Conservation (phyloP, 164 flowering plant genomes). For the Vitis rupestris region DNA sequence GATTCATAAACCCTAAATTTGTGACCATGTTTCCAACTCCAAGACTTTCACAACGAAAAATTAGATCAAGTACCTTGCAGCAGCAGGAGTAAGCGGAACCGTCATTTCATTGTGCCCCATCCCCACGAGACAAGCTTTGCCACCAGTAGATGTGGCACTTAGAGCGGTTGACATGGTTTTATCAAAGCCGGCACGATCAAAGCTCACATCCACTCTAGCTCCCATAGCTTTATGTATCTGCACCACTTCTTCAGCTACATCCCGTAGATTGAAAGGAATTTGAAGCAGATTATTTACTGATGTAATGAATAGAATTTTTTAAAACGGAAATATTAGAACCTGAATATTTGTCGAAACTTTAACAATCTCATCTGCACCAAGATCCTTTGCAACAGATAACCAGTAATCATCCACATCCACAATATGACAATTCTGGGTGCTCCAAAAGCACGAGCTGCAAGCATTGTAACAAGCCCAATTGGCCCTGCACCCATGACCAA, state of each 20-base stretch:
- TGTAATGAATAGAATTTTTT: background rate
- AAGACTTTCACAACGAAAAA: background rate
- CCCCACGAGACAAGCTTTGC: conserved; percentile 92
- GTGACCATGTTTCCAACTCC: background rate
- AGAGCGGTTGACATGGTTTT: conserved; percentile 90
- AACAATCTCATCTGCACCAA: conserved; percentile 72
- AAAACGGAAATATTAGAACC: conserved; percentile 30
- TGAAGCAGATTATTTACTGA: background rate
- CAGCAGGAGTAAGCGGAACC: conserved; percentile 80
- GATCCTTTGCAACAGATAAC: conserved; percentile 76
- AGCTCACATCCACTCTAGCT: conserved; percentile 54
- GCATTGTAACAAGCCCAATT: conserved; percentile 88
- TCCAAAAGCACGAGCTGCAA: conserved; percentile 89
- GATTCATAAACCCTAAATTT: background rate
- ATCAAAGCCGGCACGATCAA: conserved; percentile 83
- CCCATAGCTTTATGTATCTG: conserved; percentile 65
- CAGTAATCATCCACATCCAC: conserved; percentile 84
- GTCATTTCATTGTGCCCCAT: conserved; percentile 82
- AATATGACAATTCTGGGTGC: conserved; percentile 64
- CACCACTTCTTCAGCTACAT: conserved; percentile 53
- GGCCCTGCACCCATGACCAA: conserved; percentile 95
- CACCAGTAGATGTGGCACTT: conserved; percentile 73
- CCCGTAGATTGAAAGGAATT: conserved; percentile 33
- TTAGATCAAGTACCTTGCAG: conserved; percentile 56
- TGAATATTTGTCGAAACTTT: conserved; percentile 67